These are phyloP conservation scores for Dionaea muscipula DNA, from an alignment of 179 eudicot genomes.

Conservation along the genomic window DNA sequence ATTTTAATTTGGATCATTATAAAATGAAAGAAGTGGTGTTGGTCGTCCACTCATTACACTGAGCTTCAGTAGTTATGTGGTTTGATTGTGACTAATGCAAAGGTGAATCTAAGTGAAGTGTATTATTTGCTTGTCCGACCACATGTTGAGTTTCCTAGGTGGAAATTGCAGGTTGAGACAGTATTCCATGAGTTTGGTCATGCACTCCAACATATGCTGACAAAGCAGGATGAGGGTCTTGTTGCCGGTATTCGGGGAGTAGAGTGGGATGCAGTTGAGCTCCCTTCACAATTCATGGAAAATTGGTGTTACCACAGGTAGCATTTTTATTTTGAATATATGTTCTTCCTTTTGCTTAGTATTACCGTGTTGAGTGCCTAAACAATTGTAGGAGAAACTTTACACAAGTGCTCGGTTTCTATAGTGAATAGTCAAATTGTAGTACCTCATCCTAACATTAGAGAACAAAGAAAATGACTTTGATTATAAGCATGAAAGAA, in stretches of 20 bases:
- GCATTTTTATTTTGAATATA: background rate
- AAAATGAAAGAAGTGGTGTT: no score
- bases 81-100: background rate
- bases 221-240: conserved; percentile 93
- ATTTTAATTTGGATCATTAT: no score
- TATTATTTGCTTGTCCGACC: no score
- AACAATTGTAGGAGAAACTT: background rate
- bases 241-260: conserved; percentile 93
- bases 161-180: conserved; percentile 85
- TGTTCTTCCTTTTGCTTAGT: background rate
- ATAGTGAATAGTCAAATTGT: no score
- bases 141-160: no score
- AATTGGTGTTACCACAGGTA: conserved; percentile 99
- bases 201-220: conserved; percentile 99
- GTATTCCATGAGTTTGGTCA: conserved; percentile 99
- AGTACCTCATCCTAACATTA: no score
- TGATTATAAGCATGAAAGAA: no score
- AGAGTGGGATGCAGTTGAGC: conserved; percentile 99
- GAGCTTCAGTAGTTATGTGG: no score
- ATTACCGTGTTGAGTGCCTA: background rate
- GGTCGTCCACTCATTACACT: no score
- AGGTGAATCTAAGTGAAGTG: no score
- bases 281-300: conserved; percentile 99
- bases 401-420: no score
- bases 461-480: no score